A percentile compares a stretch with the other conserved stretches of the same genome.
These are phyloP conservation scores for Venturia nashicola DNA, from an alignment of 2,329 filamentous ascomycete species.

Conservation along the genomic window DNA sequence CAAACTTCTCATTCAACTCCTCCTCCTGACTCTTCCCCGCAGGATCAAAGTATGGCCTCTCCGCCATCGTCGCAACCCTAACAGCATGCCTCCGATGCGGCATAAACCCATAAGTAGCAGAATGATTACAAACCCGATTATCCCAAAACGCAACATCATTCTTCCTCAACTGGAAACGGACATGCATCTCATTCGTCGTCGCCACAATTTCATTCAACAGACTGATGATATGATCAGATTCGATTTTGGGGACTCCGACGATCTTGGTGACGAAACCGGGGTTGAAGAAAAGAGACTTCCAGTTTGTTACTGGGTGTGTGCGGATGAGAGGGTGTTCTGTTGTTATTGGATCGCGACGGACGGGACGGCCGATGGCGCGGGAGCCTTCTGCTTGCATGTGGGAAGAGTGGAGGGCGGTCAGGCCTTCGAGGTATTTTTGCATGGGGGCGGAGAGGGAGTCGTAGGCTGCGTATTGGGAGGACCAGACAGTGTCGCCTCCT, in stretches of 20 bases:
- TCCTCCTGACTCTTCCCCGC: constrained; percentile 41
- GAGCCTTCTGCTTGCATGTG: constrained; percentile 66
- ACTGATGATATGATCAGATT: constrained; percentile 39
- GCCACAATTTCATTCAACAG: constrained; percentile 43
- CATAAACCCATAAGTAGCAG: constrained; percentile 43
- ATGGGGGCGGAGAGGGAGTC: constrained; percentile 67
- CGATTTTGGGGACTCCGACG: constrained; percentile 44
- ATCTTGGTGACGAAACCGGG: constrained; percentile 46
- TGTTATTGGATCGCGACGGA: constrained; percentile 62
- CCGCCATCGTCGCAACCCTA: constrained; percentile 34
- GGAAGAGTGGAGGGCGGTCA: constrained; percentile 71
- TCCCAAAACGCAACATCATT: constrained; percentile 59
- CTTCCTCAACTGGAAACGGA: constrained; percentile 51
- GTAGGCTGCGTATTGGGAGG: constrained; percentile 69
- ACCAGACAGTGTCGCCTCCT: constrained; percentile 72
- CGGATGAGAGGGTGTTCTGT: constrained; percentile 67
- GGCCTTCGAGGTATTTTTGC: constrained; percentile 65
- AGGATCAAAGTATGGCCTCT: constrained; percentile 32
- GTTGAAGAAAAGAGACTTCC: constrained; percentile 49
- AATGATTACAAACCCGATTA: constrained; percentile 45
- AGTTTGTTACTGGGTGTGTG: constrained; percentile 60
- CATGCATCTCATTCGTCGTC: constrained; percentile 55
- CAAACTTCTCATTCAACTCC: constrained; percentile 34
- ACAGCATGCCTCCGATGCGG: constrained; percentile 45
- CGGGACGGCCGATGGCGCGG: constrained; percentile 53